phyloP scores from a whole-genome alignment of 2,329 filamentous ascomycete species.

The Calonectria montana region DNA sequence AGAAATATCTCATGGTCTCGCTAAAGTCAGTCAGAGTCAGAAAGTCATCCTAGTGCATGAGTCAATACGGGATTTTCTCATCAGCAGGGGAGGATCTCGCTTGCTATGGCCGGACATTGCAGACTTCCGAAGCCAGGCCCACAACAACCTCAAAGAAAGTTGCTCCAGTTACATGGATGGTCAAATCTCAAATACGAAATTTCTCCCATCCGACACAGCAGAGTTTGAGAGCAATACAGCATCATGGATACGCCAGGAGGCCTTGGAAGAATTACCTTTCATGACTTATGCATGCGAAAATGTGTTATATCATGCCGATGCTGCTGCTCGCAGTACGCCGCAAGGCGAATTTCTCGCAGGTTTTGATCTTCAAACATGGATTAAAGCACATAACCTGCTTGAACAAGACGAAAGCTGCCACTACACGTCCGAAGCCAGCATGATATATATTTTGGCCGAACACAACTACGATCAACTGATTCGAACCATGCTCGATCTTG shows the following conservation, averaged over 20 bases:
- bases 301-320: conserved; percentile 29
- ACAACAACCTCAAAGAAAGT: conserved; percentile 21
- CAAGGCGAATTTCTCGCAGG: not conserved
- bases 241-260: not conserved
- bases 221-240: not conserved
- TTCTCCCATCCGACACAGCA: not conserved
- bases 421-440: not conserved
- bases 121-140: not conserved
- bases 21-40: conserved; percentile 48
- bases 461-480: not conserved
- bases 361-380: conserved; percentile 12
- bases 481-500: not conserved
- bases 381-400: conserved; percentile 4
- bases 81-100: conserved; percentile 47
- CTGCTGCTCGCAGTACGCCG: not conserved
- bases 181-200: not conserved
- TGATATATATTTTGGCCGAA: conserved; percentile 26
- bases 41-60: conserved; percentile 56
- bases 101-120: conserved; percentile 5
- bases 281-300: conserved; percentile 20
- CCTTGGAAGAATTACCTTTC: conserved; percentile 22
- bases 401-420: not conserved
- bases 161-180: conserved; percentile 4
- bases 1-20: conserved; percentile 58
- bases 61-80: conserved; percentile 60